phyloP scores from a whole-genome alignment of 2,329 filamentous ascomycete genomes.

The Sclerotinia glacialis region DNA sequence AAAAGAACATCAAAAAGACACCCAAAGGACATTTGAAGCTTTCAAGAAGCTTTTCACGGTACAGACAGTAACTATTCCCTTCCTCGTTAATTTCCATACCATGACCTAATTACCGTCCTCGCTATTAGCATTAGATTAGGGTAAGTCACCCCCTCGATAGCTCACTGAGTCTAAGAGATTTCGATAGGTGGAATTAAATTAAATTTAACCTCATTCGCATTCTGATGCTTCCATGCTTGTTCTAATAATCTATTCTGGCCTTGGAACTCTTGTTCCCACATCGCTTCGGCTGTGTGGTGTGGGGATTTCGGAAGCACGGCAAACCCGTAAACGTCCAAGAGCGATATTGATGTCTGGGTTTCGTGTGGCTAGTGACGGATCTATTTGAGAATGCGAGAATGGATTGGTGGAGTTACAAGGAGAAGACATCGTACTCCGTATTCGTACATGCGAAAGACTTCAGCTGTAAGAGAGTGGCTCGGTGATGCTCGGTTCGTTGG shows the following conservation, averaged over 20 bases:
- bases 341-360: background rate
- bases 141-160: background rate
- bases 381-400: background rate
- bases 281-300: slow-evolving; percentile 2
- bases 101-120: background rate
- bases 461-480: slow-evolving; percentile 12
- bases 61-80: background rate
- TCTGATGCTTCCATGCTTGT: background rate
- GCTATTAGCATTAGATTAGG: background rate
- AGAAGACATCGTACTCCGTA: background rate
- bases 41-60: background rate
- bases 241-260: background rate
- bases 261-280: background rate
- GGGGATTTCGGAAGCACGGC: slow-evolving; percentile 5
- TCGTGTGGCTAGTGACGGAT: background rate
- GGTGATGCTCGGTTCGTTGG: slow-evolving; percentile 3
- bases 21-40: background rate
- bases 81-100: background rate
- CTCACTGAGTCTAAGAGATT: background rate
- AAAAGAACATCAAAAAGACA: background rate
- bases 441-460: background rate
- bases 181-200: background rate
- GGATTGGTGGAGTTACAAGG: background rate
- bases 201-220: background rate
- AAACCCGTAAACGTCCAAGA: background rate